Evolutionary conservation across 2,329 filamentous ascomycete species (phyloP).

Genomic region (Fonsecaea pugnacius): DNA sequence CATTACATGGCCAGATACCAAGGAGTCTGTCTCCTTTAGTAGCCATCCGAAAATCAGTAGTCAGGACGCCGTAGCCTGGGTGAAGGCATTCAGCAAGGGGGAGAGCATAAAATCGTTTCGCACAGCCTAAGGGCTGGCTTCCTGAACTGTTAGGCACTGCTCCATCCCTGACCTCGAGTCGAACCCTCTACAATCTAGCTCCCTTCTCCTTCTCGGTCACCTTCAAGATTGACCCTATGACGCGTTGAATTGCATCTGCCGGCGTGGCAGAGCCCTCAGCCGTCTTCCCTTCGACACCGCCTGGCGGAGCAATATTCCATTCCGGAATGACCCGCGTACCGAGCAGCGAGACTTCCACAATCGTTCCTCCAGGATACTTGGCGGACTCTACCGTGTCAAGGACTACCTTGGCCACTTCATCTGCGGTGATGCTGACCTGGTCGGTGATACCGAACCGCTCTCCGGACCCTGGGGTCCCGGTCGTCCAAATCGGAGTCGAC

Average conservation of each 20-base stretch:
- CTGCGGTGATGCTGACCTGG: conserved; percentile 2
- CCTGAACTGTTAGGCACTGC: not conserved
- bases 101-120: not conserved
- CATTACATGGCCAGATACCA: conserved; percentile 2
- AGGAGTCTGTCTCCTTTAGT: not conserved
- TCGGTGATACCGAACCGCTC: not conserved
- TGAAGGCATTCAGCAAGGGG: conserved; percentile 2
- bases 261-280: not conserved
- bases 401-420: not conserved
- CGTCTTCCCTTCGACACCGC: not conserved
- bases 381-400: not conserved
- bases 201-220: not conserved
- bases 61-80: not conserved
- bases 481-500: not conserved
- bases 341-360: conserved; percentile 4
- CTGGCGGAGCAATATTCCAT: conserved; percentile 1
- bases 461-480: conserved; percentile 1
- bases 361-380: conserved; percentile 4
- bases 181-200: not conserved
- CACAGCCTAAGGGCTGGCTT: not conserved
- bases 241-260: not conserved
- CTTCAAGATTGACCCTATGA: not conserved
- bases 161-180: not conserved
- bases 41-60: not conserved
- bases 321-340: conserved; percentile 1